phyloP scores from a whole-genome alignment of 2,329 filamentous ascomycete genomes.

The Apiospora hydei region DNA sequence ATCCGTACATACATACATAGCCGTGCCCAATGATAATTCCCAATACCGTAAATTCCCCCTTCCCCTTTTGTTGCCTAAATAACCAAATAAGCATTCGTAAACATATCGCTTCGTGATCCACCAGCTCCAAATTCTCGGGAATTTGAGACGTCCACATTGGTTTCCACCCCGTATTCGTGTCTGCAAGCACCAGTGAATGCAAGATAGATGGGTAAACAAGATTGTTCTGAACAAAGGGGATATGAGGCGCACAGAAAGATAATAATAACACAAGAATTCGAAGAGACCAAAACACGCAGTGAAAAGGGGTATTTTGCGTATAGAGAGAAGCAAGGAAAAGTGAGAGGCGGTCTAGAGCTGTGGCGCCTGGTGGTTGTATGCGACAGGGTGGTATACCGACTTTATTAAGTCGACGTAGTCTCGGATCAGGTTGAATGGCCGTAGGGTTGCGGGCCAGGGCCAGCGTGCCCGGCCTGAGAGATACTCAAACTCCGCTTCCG shows the following conservation, averaged over 20 bases:
- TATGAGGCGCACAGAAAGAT: slow-evolving; percentile 1
- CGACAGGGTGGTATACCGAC: neutral
- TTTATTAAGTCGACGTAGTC: neutral
- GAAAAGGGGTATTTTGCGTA: slow-evolving; percentile 17
- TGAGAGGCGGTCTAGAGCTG: neutral
- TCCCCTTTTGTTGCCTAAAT: slow-evolving; percentile 4
- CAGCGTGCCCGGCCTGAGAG: slow-evolving; percentile 16
- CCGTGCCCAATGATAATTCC: neutral
- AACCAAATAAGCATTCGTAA: slow-evolving; percentile 11
- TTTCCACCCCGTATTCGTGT: neutral
- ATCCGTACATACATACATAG: neutral
- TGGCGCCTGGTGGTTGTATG: slow-evolving; percentile 1
- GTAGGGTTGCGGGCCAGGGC: neutral
- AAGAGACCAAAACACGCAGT: slow-evolving; percentile 8
- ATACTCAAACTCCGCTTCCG: slow-evolving; percentile 42
- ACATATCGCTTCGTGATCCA: slow-evolving; percentile 23
- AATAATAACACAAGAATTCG: slow-evolving; percentile 19
- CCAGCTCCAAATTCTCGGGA: slow-evolving; percentile 22
- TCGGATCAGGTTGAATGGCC: slow-evolving; percentile 11
- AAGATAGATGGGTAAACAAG: neutral
- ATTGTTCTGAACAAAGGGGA: neutral
- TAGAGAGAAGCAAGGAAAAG: neutral
- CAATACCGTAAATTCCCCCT: neutral
- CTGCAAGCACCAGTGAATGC: slow-evolving; percentile 11
- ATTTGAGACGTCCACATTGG: slow-evolving; percentile 8